phyloP scores from a whole-genome alignment of 192 early-diverging fungal species.

The Entomortierella parvispora region DNA sequence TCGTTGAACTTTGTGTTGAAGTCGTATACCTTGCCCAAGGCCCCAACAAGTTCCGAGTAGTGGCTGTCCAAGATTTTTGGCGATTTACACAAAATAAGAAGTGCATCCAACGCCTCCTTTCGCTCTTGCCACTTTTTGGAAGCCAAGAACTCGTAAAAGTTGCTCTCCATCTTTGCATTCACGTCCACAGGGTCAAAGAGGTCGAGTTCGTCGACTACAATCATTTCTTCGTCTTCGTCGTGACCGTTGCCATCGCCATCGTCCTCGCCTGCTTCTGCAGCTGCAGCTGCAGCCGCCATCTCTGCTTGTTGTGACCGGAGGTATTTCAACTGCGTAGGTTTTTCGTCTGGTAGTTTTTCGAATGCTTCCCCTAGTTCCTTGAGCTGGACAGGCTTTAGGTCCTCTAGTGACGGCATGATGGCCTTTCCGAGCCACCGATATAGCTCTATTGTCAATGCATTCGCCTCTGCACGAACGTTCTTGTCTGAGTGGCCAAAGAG shows the following conservation, averaged over 20 bases:
- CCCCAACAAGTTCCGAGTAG: constrained; percentile 84
- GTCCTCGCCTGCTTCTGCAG: constrained; percentile 37
- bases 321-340: constrained; percentile 73
- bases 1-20: constrained; percentile 7
- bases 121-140: constrained; percentile 98
- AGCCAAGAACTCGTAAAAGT: constrained; percentile 81
- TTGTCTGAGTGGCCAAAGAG: constrained; percentile 96
- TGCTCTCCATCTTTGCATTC: constrained; percentile 83
- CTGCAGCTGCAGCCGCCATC: constrained; percentile 56
- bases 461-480: constrained; percentile 89
- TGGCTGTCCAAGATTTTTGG: constrained; percentile 81
- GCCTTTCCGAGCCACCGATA: constrained; percentile 94
- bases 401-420: constrained; percentile 77
- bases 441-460: constrained; percentile 73
- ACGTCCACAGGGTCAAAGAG: constrained; percentile 92
- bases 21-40: constrained; percentile 82
- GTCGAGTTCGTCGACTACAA: constrained; percentile 79
- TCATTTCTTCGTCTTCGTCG: constrained; percentile 66
- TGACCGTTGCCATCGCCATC: constrained; percentile 51
- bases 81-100: constrained; percentile 74
- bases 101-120: constrained; percentile 86
- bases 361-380: constrained; percentile 94
- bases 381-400: constrained; percentile 93
- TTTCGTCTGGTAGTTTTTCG: constrained; percentile 68
- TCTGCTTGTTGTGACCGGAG: constrained; percentile 83